These are phyloP conservation scores for Talaromyces pinophilus DNA, from an alignment of 2,329 filamentous ascomycete genomes.

Conservation along the genomic window DNA sequence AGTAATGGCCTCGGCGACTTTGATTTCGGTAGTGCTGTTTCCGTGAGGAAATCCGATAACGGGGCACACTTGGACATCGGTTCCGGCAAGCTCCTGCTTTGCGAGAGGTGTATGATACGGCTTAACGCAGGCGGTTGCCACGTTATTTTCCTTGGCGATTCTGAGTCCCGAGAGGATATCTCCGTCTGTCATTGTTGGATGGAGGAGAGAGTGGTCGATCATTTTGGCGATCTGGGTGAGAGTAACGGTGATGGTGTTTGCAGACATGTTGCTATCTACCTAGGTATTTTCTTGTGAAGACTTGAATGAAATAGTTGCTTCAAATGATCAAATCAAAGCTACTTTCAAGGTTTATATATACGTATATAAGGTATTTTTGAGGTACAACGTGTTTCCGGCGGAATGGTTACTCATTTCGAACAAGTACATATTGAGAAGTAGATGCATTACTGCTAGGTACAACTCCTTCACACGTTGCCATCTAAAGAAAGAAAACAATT, in stretches of 20 bases:
- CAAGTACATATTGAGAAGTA: too few relatives aligned
- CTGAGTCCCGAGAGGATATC: conserved; percentile 43
- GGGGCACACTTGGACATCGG: neutral
- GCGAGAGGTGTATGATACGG: neutral
- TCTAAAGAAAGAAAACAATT: too few relatives aligned
- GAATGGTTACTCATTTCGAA: neutral
- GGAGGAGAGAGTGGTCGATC: conserved; percentile 64
- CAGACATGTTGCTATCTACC: neutral
- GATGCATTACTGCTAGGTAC: too few relatives aligned
- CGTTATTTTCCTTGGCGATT: neutral
- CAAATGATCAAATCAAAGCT: too few relatives aligned
- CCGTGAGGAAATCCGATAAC: neutral
- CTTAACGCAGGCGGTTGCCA: neutral
- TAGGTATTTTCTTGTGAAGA: neutral
- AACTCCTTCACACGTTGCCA: too few relatives aligned
- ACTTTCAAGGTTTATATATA: too few relatives aligned
- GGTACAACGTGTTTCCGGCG: neutral
- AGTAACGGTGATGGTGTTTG: conserved; percentile 34
- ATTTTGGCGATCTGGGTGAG: conserved; percentile 36
- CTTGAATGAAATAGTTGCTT: neutral
- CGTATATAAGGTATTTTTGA: neutral
- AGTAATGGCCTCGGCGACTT: neutral
- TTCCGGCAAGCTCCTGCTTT: neutral
- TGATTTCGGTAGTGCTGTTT: neutral
- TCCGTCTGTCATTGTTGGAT: conserved; percentile 62